Percentiles rank a stretch among this genome's conserved stretches.
These are phyloP conservation scores for Arthrocladium fulminans DNA, from an alignment of 2,329 filamentous ascomycete species.

Conservation along the genomic window DNA sequence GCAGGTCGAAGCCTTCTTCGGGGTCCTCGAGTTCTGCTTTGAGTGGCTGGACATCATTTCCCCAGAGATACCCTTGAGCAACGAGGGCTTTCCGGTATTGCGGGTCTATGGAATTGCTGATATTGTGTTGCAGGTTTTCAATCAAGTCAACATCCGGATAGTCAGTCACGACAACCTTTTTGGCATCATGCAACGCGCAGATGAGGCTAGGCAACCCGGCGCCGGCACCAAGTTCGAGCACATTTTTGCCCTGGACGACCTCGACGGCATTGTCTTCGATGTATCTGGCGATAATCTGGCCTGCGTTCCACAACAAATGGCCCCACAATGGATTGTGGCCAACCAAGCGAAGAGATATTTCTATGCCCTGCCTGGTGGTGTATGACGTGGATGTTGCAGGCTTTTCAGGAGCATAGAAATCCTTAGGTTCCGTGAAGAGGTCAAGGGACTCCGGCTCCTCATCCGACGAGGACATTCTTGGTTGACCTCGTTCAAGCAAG, in stretches of 20 bases:
- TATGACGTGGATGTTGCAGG: slow-evolving; percentile 65
- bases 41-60: slow-evolving; percentile 52
- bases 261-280: slow-evolving; percentile 58
- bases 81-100: slow-evolving; percentile 39
- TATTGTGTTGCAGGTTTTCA: slow-evolving; percentile 67
- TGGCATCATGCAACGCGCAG: slow-evolving; percentile 62
- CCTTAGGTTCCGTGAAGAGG: slow-evolving; percentile 73
- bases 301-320: slow-evolving; percentile 85
- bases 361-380: slow-evolving; percentile 56
- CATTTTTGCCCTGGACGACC: slow-evolving; percentile 57
- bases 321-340: slow-evolving; percentile 85
- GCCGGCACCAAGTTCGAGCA: slow-evolving; percentile 83
- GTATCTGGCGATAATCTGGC: slow-evolving; percentile 66
- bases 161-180: slow-evolving; percentile 67
- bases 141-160: slow-evolving; percentile 82
- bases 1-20: slow-evolving; percentile 56
- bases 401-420: slow-evolving; percentile 69
- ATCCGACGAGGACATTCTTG: neutral
- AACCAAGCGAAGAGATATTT: slow-evolving; percentile 65
- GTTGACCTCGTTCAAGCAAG: neutral
- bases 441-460: slow-evolving; percentile 26
- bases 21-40: slow-evolving; percentile 43
- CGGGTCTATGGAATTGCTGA: slow-evolving; percentile 46
- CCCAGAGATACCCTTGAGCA: slow-evolving; percentile 76
- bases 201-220: slow-evolving; percentile 77